Evolutionary conservation across 257 asterid species (phyloP).

Genomic region (Solanum chaucha): DNA sequence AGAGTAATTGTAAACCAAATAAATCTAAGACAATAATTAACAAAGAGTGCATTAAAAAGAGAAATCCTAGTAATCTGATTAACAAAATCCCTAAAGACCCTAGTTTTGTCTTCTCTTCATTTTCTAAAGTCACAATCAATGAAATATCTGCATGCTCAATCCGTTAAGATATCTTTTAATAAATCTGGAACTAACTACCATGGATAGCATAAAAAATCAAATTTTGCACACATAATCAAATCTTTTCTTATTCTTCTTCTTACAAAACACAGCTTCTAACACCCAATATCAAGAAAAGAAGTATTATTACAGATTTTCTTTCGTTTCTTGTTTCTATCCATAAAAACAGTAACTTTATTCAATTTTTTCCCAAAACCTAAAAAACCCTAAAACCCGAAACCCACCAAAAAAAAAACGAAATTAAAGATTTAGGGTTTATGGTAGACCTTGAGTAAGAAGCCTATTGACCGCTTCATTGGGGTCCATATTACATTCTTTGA

Average conservation of each 20-base stretch:
- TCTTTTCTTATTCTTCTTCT: background rate
- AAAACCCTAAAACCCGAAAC: background rate
- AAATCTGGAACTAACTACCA: background rate
- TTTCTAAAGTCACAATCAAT: background rate
- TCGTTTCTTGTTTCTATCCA: background rate
- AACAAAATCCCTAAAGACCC: background rate
- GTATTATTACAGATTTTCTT: background rate
- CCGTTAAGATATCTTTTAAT: background rate
- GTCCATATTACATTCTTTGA: constrained; percentile 95
- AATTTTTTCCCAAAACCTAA: background rate
- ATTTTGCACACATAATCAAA: background rate
- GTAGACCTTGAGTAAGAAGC: constrained; percentile 72
- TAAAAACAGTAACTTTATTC: background rate
- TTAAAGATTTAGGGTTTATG: background rate
- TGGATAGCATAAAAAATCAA: background rate
- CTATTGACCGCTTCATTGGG: constrained; percentile 85
- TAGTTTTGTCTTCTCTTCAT: background rate
- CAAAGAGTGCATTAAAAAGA: background rate
- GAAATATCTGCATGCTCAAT: background rate
- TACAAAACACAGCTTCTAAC: background rate
- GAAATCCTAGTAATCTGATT: background rate
- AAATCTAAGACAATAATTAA: background rate
- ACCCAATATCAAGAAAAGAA: background rate
- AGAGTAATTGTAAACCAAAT: background rate
- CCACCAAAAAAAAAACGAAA: background rate